Conservation (phyloP, 1,139 yeast species). For the Suhomyces taliae region DNA sequence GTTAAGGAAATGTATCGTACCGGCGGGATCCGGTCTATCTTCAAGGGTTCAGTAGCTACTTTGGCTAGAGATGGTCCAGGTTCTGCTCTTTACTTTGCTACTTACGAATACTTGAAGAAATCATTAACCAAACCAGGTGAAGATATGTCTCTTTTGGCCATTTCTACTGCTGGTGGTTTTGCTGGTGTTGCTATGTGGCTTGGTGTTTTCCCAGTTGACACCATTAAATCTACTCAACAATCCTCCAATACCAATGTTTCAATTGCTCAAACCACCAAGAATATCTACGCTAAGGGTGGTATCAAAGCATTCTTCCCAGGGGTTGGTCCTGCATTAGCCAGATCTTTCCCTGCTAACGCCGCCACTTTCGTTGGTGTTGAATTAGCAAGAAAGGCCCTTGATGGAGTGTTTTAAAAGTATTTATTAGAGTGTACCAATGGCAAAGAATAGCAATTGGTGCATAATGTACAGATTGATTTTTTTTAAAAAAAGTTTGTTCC, state of each 20-base stretch:
- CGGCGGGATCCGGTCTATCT: constrained; percentile 83
- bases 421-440: neutral
- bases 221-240: constrained; percentile 85
- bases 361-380: constrained; percentile 97
- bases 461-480: no score
- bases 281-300: constrained; percentile 70
- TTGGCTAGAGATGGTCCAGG: constrained; percentile 98
- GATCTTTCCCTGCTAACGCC: constrained; percentile 98
- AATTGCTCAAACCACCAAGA: constrained; percentile 64
- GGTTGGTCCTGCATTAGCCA: constrained; percentile 88
- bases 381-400: constrained; percentile 71
- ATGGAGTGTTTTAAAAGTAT: constrained; percentile 26
- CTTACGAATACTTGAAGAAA: constrained; percentile 80
- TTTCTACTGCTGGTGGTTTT: constrained; percentile 88
- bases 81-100: constrained; percentile 93
- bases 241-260: constrained; percentile 61
- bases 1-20: constrained; percentile 69
- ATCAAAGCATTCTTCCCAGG: constrained; percentile 96
- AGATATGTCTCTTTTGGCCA: constrained; percentile 66
- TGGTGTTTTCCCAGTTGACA: constrained; percentile 93
- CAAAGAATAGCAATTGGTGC: neutral
- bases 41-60: constrained; percentile 90
- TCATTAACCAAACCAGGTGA: constrained; percentile 55
- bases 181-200: constrained; percentile 98
- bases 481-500: no score